phyloP scores from a whole-genome alignment of 371 early-diverging fungal species.

The Mortierella sp. region DNA sequence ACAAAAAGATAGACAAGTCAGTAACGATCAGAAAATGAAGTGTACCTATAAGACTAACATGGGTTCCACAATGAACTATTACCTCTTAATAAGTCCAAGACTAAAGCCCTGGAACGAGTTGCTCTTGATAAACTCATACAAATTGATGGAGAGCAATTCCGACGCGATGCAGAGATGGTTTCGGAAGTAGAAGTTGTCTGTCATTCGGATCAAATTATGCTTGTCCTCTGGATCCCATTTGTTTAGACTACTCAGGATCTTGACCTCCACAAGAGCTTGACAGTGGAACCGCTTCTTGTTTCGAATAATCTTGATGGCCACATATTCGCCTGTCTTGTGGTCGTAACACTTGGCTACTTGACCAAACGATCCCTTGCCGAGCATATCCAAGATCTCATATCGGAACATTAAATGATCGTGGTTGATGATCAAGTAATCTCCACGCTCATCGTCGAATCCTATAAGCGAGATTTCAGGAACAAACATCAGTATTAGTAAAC shows the following conservation, averaged over 20 bases:
- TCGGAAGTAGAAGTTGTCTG: constrained; percentile 92
- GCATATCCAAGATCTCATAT: constrained; percentile 88
- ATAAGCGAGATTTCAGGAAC: not conserved
- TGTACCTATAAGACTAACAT: not conserved
- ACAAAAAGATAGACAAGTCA: not conserved
- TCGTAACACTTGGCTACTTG: constrained; percentile 96
- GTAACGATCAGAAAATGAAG: not conserved
- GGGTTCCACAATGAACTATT: not conserved
- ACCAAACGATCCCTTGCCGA: constrained; percentile 99
- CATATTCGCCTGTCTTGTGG: constrained; percentile 87
- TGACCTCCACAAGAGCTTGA: constrained; percentile 96
- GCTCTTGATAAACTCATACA: constrained; percentile 97
- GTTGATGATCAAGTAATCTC: constrained; percentile 88
- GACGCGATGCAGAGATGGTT: constrained; percentile 92
- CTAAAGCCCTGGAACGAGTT: constrained; percentile 94
- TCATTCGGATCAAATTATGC: constrained; percentile 88
- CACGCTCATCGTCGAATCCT: constrained; percentile 95
- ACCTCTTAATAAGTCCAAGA: constrained; percentile 82
- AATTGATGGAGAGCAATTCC: constrained; percentile 95
- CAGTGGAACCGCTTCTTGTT: constrained; percentile 96
- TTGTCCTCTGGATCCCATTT: constrained; percentile 87
- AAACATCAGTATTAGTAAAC: constrained; percentile 1
- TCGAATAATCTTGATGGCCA: constrained; percentile 97
- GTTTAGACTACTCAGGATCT: constrained; percentile 82
- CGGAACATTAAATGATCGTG: constrained; percentile 94